phyloP scores from a whole-genome alignment of 176 grass and related monocot genomes.

The Carex scoparia region DNA sequence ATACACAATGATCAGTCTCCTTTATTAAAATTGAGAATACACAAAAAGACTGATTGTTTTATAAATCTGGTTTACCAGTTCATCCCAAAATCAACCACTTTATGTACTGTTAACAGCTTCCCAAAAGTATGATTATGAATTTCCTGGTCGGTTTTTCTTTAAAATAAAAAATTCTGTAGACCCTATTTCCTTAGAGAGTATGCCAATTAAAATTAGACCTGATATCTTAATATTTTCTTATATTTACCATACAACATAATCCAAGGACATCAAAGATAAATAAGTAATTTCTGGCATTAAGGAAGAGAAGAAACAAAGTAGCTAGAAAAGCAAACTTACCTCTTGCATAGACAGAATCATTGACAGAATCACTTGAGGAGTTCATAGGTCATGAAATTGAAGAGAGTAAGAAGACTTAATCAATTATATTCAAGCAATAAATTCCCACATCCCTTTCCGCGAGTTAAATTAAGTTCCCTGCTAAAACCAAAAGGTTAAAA shows the following conservation, averaged over 20 bases:
- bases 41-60: background rate
- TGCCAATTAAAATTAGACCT: background rate
- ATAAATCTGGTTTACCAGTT: background rate
- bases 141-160: too few relatives aligned
- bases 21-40: background rate
- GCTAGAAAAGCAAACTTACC: background rate
- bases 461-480: background rate
- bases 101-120: too few relatives aligned
- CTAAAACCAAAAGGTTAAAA: background rate
- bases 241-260: background rate
- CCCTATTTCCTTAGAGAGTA: background rate
- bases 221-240: background rate
- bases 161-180: background rate
- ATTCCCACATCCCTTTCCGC: background rate
- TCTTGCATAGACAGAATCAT: conserved; percentile 7
- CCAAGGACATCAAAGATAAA: background rate
- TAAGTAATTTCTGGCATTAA: background rate
- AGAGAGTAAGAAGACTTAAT: background rate
- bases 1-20: too few relatives aligned
- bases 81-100: too few relatives aligned
- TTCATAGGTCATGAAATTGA: background rate
- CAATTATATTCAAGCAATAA: background rate
- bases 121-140: too few relatives aligned
- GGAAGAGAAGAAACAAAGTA: background rate
- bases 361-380: background rate